Base-by-base conservation (phyloP, 2,329 filamentous ascomycete species). In the Claviceps sp. region DNA sequence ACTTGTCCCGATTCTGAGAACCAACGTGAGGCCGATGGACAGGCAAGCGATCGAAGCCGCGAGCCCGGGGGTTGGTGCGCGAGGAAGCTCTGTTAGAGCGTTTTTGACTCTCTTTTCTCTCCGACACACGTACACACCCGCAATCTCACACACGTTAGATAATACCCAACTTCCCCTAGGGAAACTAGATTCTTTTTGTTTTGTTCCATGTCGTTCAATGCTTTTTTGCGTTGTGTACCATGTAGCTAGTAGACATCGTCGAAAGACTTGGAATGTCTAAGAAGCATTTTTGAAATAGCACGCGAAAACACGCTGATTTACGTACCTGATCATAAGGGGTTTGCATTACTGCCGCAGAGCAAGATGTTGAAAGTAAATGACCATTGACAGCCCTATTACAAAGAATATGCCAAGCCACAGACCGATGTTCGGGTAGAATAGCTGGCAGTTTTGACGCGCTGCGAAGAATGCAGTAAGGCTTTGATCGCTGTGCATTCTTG, bases 1-100 rank as follows among this genome's bases (percentile, higher is more conserved):
- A 76, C 56, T 68, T 79, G 61, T 67, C 69, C 45, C 70, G 71
- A 24, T 77, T 78, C 59, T 76, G 61, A 56, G 48, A 24, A 16
- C 13, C 40, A 41, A 41, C n/a, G 20, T 16, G 13, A 4, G 18
- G 24, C 22, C 16, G 37, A n/a, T n/a, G 40, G 40, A 13, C 40
- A 42, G 20, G 20, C 13, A 44, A 16, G 13, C 22, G 2, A 24
- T 44, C 42, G 18, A 24, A 47, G 37, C 30, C 37, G 34, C 44
- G 26, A 26, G 13, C 20, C 11, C 34, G n/a, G 37, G 47, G 26
- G 22, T 24, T 20, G 30, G 40, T 42, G 5, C 18, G 38, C 4
- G 26, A 47, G 16, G 9, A 40, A 13, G 24, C n/a, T 7, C 20
- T 16, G 5, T 16, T 14, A 7, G 8, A 6, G 42, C 13, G 20